Evolutionary conservation across 345 rosid genomes (phyloP).

Genomic region (Syzygium grande): DNA sequence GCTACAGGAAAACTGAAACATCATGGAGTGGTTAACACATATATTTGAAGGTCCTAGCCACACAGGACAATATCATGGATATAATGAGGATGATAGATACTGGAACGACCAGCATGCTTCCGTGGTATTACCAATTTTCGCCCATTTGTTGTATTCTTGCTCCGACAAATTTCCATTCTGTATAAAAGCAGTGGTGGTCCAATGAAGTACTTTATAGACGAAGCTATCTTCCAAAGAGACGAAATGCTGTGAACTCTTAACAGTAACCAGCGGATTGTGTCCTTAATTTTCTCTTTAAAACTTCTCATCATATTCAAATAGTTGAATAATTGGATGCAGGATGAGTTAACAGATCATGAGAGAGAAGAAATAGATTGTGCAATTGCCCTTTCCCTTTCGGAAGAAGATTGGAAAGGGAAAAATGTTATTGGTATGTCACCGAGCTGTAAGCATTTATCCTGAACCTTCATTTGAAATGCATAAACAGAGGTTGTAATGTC

Average conservation of each 20-base stretch:
- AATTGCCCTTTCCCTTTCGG: conserved; percentile 83
- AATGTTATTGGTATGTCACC: conserved; percentile 54
- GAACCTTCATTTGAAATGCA: neutral
- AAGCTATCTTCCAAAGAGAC: neutral
- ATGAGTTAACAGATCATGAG: conserved; percentile 63
- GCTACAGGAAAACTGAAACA: neutral
- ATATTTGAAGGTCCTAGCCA: conserved; percentile 60
- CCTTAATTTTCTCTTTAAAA: neutral
- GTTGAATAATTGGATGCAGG: conserved; percentile 35
- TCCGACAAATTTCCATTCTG: neutral
- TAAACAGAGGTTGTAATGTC: neutral
- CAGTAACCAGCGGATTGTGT: neutral
- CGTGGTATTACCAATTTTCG: conserved; percentile 31
- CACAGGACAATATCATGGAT: conserved; percentile 45
- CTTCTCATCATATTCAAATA: neutral
- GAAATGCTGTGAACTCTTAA: neutral
- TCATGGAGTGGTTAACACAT: conserved; percentile 84
- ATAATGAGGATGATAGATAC: conserved; percentile 30
- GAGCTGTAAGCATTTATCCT: neutral
- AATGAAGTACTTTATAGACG: neutral
- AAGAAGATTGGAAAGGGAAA: conserved; percentile 70
- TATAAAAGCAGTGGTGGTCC: neutral
- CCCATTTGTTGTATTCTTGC: neutral
- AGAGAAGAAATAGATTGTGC: conserved; percentile 74
- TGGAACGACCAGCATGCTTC: conserved; percentile 46